phyloP scores from a whole-genome alignment of 148 eudicot genomes.

The Cornus kousa region DNA sequence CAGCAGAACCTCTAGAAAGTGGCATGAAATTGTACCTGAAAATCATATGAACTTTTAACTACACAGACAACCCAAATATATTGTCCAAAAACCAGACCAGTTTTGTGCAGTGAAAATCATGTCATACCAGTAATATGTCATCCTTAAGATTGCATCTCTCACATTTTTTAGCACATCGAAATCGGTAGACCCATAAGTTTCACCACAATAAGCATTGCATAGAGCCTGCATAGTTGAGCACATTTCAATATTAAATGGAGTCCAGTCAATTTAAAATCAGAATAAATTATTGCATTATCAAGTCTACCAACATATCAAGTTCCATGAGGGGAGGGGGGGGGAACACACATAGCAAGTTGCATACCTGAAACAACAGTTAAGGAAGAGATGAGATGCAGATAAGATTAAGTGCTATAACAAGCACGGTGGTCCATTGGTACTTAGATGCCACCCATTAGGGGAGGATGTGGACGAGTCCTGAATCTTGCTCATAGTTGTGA shows the following conservation, averaged over 20 bases:
- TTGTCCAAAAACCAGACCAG: not conserved
- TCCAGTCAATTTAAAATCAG: not conserved
- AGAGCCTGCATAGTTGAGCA: conserved; percentile 48
- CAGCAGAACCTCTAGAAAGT: conserved; percentile 88
- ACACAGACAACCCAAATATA: not conserved
- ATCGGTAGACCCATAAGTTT: conserved; percentile 77
- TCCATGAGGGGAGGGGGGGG: not conserved
- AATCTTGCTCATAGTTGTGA: not conserved
- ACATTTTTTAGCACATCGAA: conserved; percentile 67
- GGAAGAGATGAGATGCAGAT: not conserved
- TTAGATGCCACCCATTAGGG: not conserved
- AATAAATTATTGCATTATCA: not conserved
- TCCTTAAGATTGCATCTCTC: conserved; percentile 82
- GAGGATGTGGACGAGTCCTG: not conserved
- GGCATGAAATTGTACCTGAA: conserved; percentile 98
- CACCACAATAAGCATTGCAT: conserved; percentile 86
- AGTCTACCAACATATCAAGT: not conserved
- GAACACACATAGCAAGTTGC: not conserved
- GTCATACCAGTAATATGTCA: conserved; percentile 89
- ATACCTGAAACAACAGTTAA: conserved; percentile 1
- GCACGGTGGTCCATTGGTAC: not conserved
- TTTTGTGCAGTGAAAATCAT: not conserved
- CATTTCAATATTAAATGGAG: not conserved
- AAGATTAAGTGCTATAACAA: not conserved
- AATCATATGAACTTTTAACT: not conserved